A percentile compares a stretch with the other conserved stretches of the same genome.
These are phyloP conservation scores for Stereocaulon alpinum DNA, from an alignment of 495 filamentous ascomycete species.

Conservation along the genomic window DNA sequence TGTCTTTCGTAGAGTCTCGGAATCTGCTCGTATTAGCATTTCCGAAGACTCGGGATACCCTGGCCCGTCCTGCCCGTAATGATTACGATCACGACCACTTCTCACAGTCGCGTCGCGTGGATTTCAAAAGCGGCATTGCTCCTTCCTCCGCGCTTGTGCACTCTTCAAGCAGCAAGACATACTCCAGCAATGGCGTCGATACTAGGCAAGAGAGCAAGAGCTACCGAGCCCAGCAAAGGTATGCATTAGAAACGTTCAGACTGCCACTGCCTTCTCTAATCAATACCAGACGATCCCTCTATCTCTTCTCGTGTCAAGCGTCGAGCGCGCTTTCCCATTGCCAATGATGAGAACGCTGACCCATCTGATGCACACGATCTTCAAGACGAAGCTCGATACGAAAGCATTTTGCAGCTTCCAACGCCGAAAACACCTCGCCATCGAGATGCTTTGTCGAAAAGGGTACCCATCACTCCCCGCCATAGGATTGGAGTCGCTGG, in stretches of 20 bases:
- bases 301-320: slow-evolving; percentile 49
- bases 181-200: slow-evolving; percentile 48
- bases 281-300: slow-evolving; percentile 19
- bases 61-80: too few relatives aligned
- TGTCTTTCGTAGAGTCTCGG: too few relatives aligned
- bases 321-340: slow-evolving; percentile 40
- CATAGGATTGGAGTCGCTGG: slow-evolving; percentile 55
- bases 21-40: too few relatives aligned
- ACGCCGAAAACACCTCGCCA: slow-evolving; percentile 58
- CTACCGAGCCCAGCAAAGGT: slow-evolving; percentile 43
- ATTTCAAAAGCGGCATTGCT: neutral
- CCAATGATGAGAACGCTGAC: slow-evolving; percentile 40
- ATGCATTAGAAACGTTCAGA: slow-evolving; percentile 28
- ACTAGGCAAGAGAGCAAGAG: slow-evolving; percentile 65
- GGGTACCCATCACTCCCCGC: slow-evolving; percentile 54
- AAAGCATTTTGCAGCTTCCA: slow-evolving; percentile 22
- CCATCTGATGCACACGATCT: slow-evolving; percentile 1
- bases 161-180: slow-evolving; percentile 1
- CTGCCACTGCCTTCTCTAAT: slow-evolving; percentile 21
- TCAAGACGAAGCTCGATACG: slow-evolving; percentile 11
- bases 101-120: neutral
- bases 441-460: slow-evolving; percentile 52
- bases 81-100: too few relatives aligned
- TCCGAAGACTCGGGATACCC: too few relatives aligned
- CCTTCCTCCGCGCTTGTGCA: neutral